Evolutionary conservation across 1,284 basidiomycete species (phyloP), one percentile per base, ranked within the genome.

Genomic region (Malassezia globosa): DNA sequence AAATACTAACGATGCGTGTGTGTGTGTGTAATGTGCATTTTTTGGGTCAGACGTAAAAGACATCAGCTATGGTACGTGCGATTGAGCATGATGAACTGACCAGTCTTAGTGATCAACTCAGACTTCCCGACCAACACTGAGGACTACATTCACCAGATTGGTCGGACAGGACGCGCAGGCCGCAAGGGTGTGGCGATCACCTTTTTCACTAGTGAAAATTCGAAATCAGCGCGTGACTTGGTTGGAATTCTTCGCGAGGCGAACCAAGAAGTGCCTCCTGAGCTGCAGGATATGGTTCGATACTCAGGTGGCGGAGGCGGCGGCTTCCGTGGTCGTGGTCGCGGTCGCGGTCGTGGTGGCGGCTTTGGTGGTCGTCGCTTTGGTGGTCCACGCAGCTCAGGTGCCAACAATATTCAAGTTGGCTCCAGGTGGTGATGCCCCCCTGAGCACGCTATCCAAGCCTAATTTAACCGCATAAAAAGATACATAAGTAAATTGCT

Each of bases 41-140:
- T n/a, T n/a, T n/a, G 37, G n/a, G 18, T 5, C 29, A 89, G 86
- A 89, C 77, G 87, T 89, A 73, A 90, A 90, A 82, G 86, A 90
- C 76, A 87, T 90, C 63, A 82, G 84, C 58, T 89, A 87, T 75
- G 86, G 86, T 88, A 66, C 74, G 29, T 31, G n/a, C n/a, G n/a
- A n/a, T n/a, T n/a, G n/a, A n/a, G 85, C 80, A 2, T 43, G 23
- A 8, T 1, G 19, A 2, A 21, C 27, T 45, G 39, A 36, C 47
- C 51, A 47, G 29, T 11, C 11, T 43, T 52, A 58, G 59, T 64
- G 55, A 62, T 69, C 31, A 89, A 89, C 77, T 92, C 87, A 74
- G 89, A 94, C 73, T 95, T 94, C 79, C 87, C 90, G 4, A 94
- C 90, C 75, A 89, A 89, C 71, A 88, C 85, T 62, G 87, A 90